Evolutionary conservation across 148 eudicot species (phyloP), one percentile per base, ranked within the genome.

Genomic region (Suaeda aralocaspica): DNA sequence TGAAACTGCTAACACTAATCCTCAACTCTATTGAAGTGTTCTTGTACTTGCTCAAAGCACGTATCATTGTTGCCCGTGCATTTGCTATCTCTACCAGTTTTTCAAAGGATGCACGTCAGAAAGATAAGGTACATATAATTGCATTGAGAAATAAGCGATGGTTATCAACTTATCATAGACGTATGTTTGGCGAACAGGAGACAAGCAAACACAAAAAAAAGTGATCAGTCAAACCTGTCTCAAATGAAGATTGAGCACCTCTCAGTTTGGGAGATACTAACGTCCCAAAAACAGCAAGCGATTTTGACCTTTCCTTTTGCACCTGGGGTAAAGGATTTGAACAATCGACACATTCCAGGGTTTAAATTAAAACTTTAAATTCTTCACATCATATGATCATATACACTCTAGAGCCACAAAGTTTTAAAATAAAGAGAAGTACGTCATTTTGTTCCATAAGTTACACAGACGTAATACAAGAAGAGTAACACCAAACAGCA

Each of bases 201-300:
- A 63, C 1, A 14, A 48, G 33, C 14, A 29, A 19, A 42, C 14
- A 61, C 39, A 48, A 36, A n/a, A 55, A 55, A 34, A 70, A 24
- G 36, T 61, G 25, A 59, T 5, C 42, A 25, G 0, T 53, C 56
- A 59, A 81, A 93, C 98, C 95, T 67, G 86, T 85, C 82, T 94
- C 98, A 74, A 94, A 94, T 44, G 97, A 86, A 76, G 80, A 80
- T 74, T 91, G 98, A 66, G 97, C 72, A 76, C 80, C 79, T 59
- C 96, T 86, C 72, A 94, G 85, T 84, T 91, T 94, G 30, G 98
- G 98, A 64, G 96, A 89, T 61, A 86, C 88, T 76, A 91, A 70
- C 41, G 84, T 72, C 66, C 98, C 97, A 78, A 91, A 94, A 82
- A 87, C 82, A 42, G 98, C 91, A 57, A 94, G 87, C 30, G 89